Evolutionary conservation across 352 stramenopile species (phyloP), one percentile per base, ranked within the genome.

Genomic region (Globisporangium perplexum): DNA sequence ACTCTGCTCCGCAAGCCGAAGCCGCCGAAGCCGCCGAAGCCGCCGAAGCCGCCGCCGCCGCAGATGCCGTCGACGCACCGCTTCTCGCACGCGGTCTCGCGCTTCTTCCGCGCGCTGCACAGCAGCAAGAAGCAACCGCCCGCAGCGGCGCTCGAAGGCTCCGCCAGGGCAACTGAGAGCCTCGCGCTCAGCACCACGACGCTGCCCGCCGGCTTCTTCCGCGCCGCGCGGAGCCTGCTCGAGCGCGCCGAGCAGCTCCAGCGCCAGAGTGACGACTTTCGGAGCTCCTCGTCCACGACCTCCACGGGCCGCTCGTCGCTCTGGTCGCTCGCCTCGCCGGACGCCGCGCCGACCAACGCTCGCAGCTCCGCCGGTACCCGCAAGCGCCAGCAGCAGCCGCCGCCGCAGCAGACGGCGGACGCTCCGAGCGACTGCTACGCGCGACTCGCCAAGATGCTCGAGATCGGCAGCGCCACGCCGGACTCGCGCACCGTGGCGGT

Each of bases 71-170:
- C 70, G 39, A 45, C 39, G 8, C 60, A 77, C 45, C 55, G 65
- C 24, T 47, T 83, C 49, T 78, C 69, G 52, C 67, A 65, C 54
- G 62, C 67, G 1, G 62, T 83, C 53, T 52, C 62, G 56, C 59
- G 64, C 35, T 59, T 83, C 23, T 38, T 80, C 55, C 63, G 64
- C 22, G 55, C 69, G 14, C 75, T 83, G 56, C 69, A 78, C 44
- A n/a, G n/a, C n/a, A n/a, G n/a, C n/a, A 66, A 61, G 36, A 64
- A 63, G 33, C 56, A 60, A 65, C 65, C 47, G 53, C 20, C 28
- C n/a, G n/a, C n/a, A 35, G 58, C 54, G 22, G 54, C 6, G 47
- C 57, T 22, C 47, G 51, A 31, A 50, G 61, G 15, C 66, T 60
- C 1, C 38, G n/a, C n/a, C n/a, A n/a, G n/a, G n/a, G n/a, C n/a